These are phyloP conservation scores for Sonneratia caseolaris DNA, from an alignment of 345 rosid genomes.

Conservation along the genomic window DNA sequence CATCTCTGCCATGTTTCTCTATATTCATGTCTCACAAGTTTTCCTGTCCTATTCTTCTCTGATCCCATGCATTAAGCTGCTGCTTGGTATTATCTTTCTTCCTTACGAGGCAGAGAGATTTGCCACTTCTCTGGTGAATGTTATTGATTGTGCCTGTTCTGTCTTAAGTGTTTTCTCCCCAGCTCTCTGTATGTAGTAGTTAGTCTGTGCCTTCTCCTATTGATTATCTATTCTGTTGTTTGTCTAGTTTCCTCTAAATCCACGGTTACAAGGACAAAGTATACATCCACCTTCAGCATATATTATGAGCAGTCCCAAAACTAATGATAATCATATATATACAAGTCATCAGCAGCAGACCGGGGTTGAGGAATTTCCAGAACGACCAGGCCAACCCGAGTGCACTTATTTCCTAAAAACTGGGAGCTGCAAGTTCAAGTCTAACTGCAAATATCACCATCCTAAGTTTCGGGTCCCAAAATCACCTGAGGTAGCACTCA, in stretches of 20 bases:
- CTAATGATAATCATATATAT: slow-evolving; percentile 34
- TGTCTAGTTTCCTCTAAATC: slow-evolving; percentile 45
- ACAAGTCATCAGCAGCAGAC: slow-evolving; percentile 38
- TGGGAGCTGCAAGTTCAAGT: slow-evolving; percentile 82
- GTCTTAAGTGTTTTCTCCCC: not conserved
- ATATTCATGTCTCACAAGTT: not conserved
- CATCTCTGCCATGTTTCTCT: not conserved
- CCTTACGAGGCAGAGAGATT: not conserved
- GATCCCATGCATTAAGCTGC: not conserved
- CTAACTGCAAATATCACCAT: slow-evolving; percentile 84
- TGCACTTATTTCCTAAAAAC: slow-evolving; percentile 71
- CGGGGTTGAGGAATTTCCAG: slow-evolving; percentile 68
- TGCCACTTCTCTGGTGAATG: not conserved
- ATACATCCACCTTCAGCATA: slow-evolving; percentile 39
- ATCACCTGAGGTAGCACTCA: slow-evolving; percentile 45
- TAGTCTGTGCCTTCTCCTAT: not conserved
- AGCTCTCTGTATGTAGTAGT: not conserved
- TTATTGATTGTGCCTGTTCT: not conserved
- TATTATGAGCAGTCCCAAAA: slow-evolving; percentile 25
- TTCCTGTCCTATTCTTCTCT: not conserved
- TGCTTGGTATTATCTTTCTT: not conserved
- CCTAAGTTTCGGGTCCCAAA: slow-evolving; percentile 51
- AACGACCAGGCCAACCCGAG: slow-evolving; percentile 83
- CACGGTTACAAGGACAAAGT: slow-evolving; percentile 38
- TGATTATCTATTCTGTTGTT: slow-evolving; percentile 15